Base-by-base conservation (phyloP, 2,329 filamentous ascomycete species). In the Pseudocercospora eumusae region DNA sequence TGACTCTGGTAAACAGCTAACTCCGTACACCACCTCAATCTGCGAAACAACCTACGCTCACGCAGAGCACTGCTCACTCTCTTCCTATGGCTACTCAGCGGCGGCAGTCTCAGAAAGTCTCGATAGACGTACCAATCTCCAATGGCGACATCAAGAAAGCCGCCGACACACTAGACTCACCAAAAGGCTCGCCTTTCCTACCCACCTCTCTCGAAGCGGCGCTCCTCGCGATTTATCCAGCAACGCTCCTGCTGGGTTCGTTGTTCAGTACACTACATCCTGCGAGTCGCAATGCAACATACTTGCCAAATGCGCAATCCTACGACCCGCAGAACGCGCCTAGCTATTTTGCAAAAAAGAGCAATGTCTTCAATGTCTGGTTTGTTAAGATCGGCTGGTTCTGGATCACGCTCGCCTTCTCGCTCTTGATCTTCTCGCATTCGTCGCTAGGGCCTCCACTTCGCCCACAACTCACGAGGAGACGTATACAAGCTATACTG, bases 331-430 rank as follows among this genome's bases (percentile, higher is more conserved):
- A 76, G 44, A 75, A 81, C 4, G 85, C 88, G 56, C 90, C 90
- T 2, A 88, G 84, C 74, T 99, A 98, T 81, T 99, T 99, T 75
- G 93, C 95, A 52, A 89, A 89, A 70, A 99, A 99, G 78, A 84
- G 87, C 75, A 99, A 99, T 79, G 70, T 97, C 57, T 90, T 98
- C 84, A 99, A 99, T 75, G 77, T 90, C 52, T 84, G 92, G 71
- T 99, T 98, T 73, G 95, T 99, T 72, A 99, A 99, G 82, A 83
- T 90, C 58, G 93, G 93, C 64, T 99, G 95, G 95, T 84, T 88
- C 55, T 99, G 95, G 95, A 87, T 91, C 28, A 92, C 90, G 0
- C 74, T 85, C 9, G 88, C 91, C 0, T 93, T 96, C 71, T 77
- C 84, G 33, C 76, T 85, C 15, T 91, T 96, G 64, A 75, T 90